Percentiles rank a stretch among this genome's conserved stretches.
Conservation (phyloP, 352 stramenopile genomes). For the Pythium pyrilobum region DNA sequence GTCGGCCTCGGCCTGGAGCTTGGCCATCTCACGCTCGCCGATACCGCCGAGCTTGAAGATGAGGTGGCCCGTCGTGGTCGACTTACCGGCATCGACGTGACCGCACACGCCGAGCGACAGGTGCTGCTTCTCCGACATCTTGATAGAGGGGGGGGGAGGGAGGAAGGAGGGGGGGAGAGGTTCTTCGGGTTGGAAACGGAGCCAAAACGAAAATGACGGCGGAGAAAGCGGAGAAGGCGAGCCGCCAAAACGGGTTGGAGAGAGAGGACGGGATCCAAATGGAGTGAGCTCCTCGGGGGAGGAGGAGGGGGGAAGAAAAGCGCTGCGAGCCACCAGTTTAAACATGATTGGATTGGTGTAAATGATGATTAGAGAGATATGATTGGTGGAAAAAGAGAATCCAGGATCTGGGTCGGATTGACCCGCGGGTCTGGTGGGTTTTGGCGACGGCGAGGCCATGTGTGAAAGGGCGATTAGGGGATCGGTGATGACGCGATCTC, state of each 20-base stretch:
- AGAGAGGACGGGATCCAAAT: background rate
- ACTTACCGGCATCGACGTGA: conserved; percentile 98
- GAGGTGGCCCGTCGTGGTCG: conserved; percentile 97
- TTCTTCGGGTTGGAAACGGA: conserved; percentile 4
- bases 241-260: background rate
- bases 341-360: background rate
- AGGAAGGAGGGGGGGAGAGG: background rate
- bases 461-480: no score
- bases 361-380: background rate
- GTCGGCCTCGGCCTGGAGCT: conserved; percentile 96
- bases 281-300: background rate
- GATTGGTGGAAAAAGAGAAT: conserved; percentile 6
- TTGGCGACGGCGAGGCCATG: background rate
- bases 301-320: conserved; percentile 14
- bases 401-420: background rate
- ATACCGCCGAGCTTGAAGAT: conserved; percentile 99
- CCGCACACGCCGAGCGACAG: conserved; percentile 94
- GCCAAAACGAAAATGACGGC: conserved; percentile 15
- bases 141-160: background rate
- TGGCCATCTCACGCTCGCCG: conserved; percentile 98
- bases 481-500: background rate
- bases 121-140: conserved; percentile 26
- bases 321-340: conserved; percentile 16
- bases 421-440: background rate
- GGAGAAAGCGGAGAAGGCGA: background rate